These are phyloP conservation scores for Penicillium psychrofluorescens DNA, from an alignment of 495 filamentous ascomycete genomes.

Conservation along the genomic window DNA sequence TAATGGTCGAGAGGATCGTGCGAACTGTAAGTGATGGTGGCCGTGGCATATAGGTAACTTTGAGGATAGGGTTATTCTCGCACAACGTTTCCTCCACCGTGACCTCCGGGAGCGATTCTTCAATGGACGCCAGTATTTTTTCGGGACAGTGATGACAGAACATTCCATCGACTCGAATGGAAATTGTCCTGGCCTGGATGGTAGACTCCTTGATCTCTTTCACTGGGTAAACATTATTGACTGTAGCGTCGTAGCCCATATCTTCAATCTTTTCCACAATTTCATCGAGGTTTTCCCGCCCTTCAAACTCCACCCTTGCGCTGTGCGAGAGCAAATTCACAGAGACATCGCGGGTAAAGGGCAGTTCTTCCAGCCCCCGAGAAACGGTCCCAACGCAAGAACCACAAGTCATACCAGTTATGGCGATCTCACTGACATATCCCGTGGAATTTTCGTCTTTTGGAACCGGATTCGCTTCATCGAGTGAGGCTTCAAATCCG, in stretches of 20 bases:
- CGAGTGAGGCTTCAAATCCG: conserved; percentile 48
- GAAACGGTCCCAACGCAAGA: conserved; percentile 64
- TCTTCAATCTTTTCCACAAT: conserved; percentile 70
- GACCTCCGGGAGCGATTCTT: conserved; percentile 39
- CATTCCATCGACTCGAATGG: conserved; percentile 72
- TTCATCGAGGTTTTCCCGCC: conserved; percentile 43
- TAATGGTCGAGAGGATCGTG: conserved; percentile 59
- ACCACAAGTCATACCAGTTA: conserved; percentile 81
- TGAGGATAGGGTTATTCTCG: conserved; percentile 56
- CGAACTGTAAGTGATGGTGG: conserved; percentile 70
- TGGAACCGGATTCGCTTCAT: conserved; percentile 27
- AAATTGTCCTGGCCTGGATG: conserved; percentile 46
- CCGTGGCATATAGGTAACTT: conserved; percentile 60
- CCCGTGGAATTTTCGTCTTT: conserved; percentile 9
- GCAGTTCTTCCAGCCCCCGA: conserved; percentile 50
- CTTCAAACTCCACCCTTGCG: conserved; percentile 56
- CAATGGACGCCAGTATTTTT: conserved; percentile 48
- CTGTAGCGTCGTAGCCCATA: conserved; percentile 65
- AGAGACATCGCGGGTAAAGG: conserved; percentile 55
- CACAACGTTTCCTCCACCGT: conserved; percentile 43
- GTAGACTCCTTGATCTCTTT: conserved; percentile 3
- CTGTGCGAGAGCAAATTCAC: conserved; percentile 72
- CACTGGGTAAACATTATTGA: conserved; percentile 34
- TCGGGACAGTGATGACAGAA: conserved; percentile 79
- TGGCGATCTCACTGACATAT: conserved; percentile 55